Conservation (phyloP, 2,329 filamentous ascomycete genomes). For the Alternaria tenuissima region DNA sequence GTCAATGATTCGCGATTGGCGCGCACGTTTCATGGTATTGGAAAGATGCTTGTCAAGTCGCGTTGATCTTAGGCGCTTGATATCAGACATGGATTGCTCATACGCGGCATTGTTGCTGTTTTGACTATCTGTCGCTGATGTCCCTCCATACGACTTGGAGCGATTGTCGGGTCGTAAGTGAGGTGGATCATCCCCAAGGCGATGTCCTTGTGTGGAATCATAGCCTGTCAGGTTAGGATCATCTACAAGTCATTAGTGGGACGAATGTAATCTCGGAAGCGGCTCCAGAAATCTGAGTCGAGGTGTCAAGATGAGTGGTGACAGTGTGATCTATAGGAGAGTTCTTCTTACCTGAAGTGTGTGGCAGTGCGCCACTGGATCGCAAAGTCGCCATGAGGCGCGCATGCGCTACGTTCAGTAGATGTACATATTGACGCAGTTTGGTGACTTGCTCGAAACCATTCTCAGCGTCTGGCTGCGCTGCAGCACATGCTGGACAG, state of each 20-base stretch:
- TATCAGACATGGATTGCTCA: slow-evolving; percentile 95
- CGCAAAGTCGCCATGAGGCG: slow-evolving; percentile 86
- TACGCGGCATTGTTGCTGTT: slow-evolving; percentile 71
- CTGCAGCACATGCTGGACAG: slow-evolving; percentile 72
- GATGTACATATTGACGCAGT: slow-evolving; percentile 91
- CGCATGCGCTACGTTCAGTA: slow-evolving; percentile 89
- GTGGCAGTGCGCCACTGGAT: slow-evolving; percentile 80
- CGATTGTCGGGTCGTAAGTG: slow-evolving; percentile 71
- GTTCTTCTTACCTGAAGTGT: slow-evolving; percentile 65
- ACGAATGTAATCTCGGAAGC: slow-evolving; percentile 41
- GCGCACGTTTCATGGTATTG: slow-evolving; percentile 87
- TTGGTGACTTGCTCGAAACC: slow-evolving; percentile 81
- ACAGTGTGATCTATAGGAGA: slow-evolving; percentile 26
- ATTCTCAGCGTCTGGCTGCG: slow-evolving; percentile 64
- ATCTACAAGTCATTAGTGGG: slow-evolving; percentile 58
- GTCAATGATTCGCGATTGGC: slow-evolving; percentile 92
- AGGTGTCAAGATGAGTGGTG: slow-evolving; percentile 44
- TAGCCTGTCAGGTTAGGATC: slow-evolving; percentile 74
- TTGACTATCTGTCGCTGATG: slow-evolving; percentile 62
- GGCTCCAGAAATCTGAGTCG: slow-evolving; percentile 39
- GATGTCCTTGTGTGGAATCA: slow-evolving; percentile 71
- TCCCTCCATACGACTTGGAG: slow-evolving; percentile 76
- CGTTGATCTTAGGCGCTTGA: slow-evolving; percentile 88
- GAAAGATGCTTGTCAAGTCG: slow-evolving; percentile 94
- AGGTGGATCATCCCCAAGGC: slow-evolving; percentile 60